Evolutionary conservation across 129 eudicot species (phyloP).

Genomic region (Arctium minus): DNA sequence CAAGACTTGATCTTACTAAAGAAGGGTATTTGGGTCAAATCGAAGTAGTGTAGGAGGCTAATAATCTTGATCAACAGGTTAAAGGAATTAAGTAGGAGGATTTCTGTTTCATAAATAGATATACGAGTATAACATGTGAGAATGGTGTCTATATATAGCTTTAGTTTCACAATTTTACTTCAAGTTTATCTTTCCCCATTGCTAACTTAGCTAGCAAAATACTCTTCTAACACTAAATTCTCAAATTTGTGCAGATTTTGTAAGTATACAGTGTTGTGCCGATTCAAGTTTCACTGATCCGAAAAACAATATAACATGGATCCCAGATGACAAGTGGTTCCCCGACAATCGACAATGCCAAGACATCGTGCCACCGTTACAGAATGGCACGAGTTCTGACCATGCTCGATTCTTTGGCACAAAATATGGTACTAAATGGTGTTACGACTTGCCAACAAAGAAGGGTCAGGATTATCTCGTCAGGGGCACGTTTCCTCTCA

Average conservation of each 20-base stretch:
- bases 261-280: conserved; percentile 50
- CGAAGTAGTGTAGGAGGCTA: conserved; percentile 7
- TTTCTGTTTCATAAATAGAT: neutral
- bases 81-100: neutral
- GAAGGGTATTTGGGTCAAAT: conserved; percentile 8
- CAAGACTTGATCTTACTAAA: conserved; percentile 7
- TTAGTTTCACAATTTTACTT: neutral
- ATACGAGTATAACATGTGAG: neutral
- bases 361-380: conserved; percentile 26
- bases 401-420: conserved; percentile 49
- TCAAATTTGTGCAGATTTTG: conserved; percentile 42
- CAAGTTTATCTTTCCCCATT: neutral
- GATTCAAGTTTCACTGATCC: conserved; percentile 44
- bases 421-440: conserved; percentile 45
- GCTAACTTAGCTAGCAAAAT: neutral
- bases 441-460: conserved; percentile 47
- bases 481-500: conserved; percentile 48
- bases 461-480: conserved; percentile 45
- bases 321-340: conserved; percentile 51
- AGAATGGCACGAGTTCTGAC: conserved; percentile 13
- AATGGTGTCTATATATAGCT: neutral
- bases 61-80: conserved; percentile 20
- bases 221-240: neutral
- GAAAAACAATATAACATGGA: conserved; percentile 44
- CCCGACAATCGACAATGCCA: conserved; percentile 39